Base-by-base conservation (phyloP, 495 filamentous ascomycete genomes). In the Geoglossum glabrum region DNA sequence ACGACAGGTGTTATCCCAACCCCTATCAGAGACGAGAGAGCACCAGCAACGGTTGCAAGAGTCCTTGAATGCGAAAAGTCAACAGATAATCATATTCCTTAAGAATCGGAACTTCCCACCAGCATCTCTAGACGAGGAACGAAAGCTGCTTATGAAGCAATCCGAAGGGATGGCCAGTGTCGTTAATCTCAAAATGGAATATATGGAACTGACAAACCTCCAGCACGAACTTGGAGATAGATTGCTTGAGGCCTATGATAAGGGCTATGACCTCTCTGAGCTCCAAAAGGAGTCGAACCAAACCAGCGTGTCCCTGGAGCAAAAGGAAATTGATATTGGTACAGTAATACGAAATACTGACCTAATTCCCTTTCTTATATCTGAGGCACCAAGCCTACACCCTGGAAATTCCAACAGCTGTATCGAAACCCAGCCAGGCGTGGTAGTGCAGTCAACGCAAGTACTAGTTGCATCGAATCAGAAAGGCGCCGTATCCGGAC, bases 1-100 rank as follows among this genome's bases (percentile, higher is more conserved):
- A 66, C 71, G 19, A 63, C 62, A 43, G 55, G 65, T 33, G 72
- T 78, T 45, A 72, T 73, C 15, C 6, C 40, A 38, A 17, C 54
- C 25, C 4, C 28, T 45, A 1, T 38, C 26, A 3, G 30, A 38
- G 40, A 56, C 40, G 13, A 38, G 28, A 56, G 54, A 56, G 19
- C 13, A 25, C 23, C 23, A 33, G 17, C 1, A 21, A 5, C 25
- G 26, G 10, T 10, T 45, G 30, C 23, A 25, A 25, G 31, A 38
- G n/a, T 15, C n/a, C 11, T 56, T 58, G 36, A 11, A 49, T 19
- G 56, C 50, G 15, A 58, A 28, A 17, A 49, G 26, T 4, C 30
- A 58, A 31, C 33, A 34, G 13, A 23, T 31, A 5, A 31, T 49
- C 5, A 52, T 17, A 26, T 52, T 30, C 26, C 25, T 58, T 26